Evolutionary conservation across 805 yeast species (phyloP), one percentile per base, ranked within the genome.

Genomic region (Spencermartinsiella europaea): DNA sequence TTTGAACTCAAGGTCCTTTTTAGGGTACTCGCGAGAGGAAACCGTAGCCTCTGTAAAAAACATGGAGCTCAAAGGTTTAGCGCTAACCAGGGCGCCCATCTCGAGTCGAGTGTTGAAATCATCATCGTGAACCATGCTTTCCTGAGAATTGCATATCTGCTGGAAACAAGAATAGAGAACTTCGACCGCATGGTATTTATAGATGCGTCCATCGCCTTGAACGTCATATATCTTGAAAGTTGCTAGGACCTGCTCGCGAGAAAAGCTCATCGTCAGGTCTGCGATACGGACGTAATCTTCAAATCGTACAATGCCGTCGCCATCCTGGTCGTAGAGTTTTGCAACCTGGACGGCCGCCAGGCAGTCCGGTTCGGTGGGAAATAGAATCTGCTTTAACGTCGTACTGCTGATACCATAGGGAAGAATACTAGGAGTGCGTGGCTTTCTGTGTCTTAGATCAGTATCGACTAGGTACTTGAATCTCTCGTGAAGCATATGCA

Each of bases 271-370:
- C 14, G 19, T 7, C 21, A 36, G 10, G 5, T n/a, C 15, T 31
- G n/a, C 10, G 17, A 35, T 46, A 20, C 33, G n/a, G 12, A 48
- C 25, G 34, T 47, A 58, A 15, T 57, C 60, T 21, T 44, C 46
- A 40, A 57, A 60, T 8, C 49, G 43, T 3, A 58, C 45, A 1
- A 56, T 42, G n/a, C 59, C 58, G 40, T 56, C 52, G 17, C 49
- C 45, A 41, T 52, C 52, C 7, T 27, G 19, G 48, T 57, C 56
- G 40, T 53, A 53, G 40, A 57, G 21, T 10, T 33, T 16, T n/a
- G 41, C 34, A n/a, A 36, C 36, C 21, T 27, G 44, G 17, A 27
- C 22, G 5, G 47, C 41, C 14, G 22, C 38, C 5, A 35, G 38
- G 14, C 38, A 25, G n/a, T 38, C 37, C 3, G 40, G 44, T 12